Evolutionary conservation across 495 filamentous ascomycete genomes (phyloP), one percentile per base, ranked within the genome.

Genomic region (Pseudevernia furfuracea): DNA sequence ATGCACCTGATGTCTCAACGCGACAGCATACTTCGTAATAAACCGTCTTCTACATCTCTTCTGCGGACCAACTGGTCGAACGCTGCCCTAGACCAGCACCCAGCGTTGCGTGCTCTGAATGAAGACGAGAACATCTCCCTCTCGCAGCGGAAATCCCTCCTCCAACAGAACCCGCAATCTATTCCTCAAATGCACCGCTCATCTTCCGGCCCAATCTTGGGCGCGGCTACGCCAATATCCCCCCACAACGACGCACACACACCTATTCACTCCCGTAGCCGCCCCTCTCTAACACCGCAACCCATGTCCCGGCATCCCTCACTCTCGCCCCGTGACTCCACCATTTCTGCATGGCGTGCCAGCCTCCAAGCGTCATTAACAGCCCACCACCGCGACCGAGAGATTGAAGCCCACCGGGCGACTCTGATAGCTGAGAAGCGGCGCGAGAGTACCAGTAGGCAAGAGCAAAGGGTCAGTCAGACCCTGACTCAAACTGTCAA

Each of bases 401-500:
- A 69, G 2, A 67, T 74, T 2, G 65, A 72, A 12, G 72, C 76
- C 5, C 72, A 77, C n/a, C 75, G 81, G 23, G 75, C 75, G 25
- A 76, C 76, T n/a, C 74, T 82, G 70, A 63, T 84, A 61, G 67
- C 63, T 14, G 74, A 78, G 67, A 71, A 74, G 52, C 69, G 69
- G 14, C 66, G 70, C 23, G 58, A 59, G 19, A 65, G 66, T 30
- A 58, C 28, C n/a, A 59, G 63, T 17, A 32, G 49, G 32, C 46
- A 53, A 34, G 59, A 68, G 25, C 59, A 58, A 19, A 25, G 61
- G 17, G 58, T 53, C 48, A 25, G 15, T 19, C 57, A 62, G 30
- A 46, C 52, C 73, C 69, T 77, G 71, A 71, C 72, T 63, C 68
- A 81, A 64, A 79, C 79, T 53, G 78, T 80, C 58, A 83, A 89